Evolutionary conservation across 176 grass and related monocot species (phyloP), one percentile per base, ranked within the genome.

Genomic region (Zea luxurians): DNA sequence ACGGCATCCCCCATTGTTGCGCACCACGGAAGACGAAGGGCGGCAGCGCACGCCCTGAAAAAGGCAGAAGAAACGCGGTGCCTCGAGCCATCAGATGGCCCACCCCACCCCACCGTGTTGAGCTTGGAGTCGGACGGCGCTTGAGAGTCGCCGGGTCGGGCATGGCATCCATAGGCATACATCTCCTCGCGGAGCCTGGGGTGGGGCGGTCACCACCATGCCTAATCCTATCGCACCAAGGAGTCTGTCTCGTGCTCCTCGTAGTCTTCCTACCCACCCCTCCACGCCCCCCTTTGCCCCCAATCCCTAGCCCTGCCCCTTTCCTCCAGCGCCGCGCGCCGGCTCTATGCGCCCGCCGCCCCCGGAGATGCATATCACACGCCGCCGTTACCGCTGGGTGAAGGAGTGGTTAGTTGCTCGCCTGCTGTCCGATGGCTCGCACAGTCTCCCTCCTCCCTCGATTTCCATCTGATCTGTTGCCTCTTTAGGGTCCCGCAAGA

Each of bases 401-500:
- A 42, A 42, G 4, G 41, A 42, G 41, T 6, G 41, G 41, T 42
- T 4, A 42, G 41, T 6, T 42, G 3, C 41, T 5, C 38, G 2
- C 38, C 4, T 40, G 4, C 38, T 1, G 41, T 42, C 4, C 41
- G 41, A 42, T 42, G 41, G 41, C 41, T 42, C 4, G 4, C 21
- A 53, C 41, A 42, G 41, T 42, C 41, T 42, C 41, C 41, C 4
- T 4, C 3, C 41, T 42, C 41, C 41, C 41, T 6, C 5, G 41
- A 42, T 42, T 42, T 42, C 1, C 41, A 80, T 84, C 70, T 83
- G 62, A 74, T 35, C 45, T 44, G 13, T 38, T 13, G 2, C 1
- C 13, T 59, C 12, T 9, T 7, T 57, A 97, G 95, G 95, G 87
- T 97, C 86, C 85, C 91, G 18, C 91, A 92, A 80, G 91, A 94